phyloP scores from a whole-genome alignment of 2,329 filamentous ascomycete genomes.

The Hyphodiscus sp. region DNA sequence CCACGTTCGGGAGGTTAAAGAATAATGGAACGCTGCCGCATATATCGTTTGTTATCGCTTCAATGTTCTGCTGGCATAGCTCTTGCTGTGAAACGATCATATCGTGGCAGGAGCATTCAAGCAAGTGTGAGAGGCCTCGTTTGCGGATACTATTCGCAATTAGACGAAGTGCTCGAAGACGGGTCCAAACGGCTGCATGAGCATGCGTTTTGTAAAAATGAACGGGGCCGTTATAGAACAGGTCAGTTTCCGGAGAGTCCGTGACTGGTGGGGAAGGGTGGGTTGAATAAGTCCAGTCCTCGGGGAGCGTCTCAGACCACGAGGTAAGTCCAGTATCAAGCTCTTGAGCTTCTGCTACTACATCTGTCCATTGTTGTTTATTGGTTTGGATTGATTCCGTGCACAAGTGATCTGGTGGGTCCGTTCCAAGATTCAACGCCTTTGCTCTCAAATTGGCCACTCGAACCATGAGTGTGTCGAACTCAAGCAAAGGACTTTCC shows the following conservation, averaged over 20 bases:
- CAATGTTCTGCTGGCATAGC: neutral
- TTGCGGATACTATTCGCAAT: slow-evolving; percentile 20
- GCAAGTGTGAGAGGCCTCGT: slow-evolving; percentile 19
- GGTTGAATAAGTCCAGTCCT: neutral
- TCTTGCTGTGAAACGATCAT: neutral
- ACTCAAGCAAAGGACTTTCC: slow-evolving; percentile 5
- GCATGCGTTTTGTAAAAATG: slow-evolving; percentile 13
- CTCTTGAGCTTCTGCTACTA: neutral
- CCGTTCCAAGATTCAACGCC: neutral
- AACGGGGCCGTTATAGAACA: neutral
- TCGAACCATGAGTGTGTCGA: slow-evolving; percentile 11
- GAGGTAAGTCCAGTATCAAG: neutral
- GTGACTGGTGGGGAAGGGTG: neutral
- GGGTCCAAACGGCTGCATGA: slow-evolving; percentile 22
- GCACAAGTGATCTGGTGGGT: no score
- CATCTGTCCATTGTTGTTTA: neutral
- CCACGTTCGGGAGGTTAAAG: neutral
- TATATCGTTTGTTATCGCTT: neutral
- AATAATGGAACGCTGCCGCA: neutral
- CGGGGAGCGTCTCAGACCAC: neutral
- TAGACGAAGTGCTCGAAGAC: slow-evolving; percentile 19
- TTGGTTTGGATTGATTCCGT: neutral
- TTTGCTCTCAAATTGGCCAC: neutral
- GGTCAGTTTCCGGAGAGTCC: neutral
- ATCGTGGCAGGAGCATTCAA: slow-evolving; percentile 2